These are phyloP conservation scores for Saccharomycopsis fermentans DNA, from an alignment of 805 yeast genomes.

Conservation along the genomic window DNA sequence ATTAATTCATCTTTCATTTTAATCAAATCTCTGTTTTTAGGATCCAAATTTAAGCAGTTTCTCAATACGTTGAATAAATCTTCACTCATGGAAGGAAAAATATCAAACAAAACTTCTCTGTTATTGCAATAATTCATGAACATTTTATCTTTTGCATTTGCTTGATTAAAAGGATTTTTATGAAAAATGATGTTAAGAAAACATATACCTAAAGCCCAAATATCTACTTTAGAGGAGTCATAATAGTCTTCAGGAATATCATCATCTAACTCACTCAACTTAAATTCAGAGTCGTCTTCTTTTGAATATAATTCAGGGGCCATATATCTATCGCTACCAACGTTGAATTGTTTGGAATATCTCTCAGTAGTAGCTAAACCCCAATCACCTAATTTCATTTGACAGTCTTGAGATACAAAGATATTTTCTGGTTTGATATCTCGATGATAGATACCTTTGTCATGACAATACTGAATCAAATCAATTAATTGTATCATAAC, in stretches of 20 bases:
- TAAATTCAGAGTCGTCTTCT: slow-evolving; percentile 17
- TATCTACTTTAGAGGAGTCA: slow-evolving; percentile 73
- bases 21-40: slow-evolving; percentile 63
- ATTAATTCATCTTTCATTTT: slow-evolving; percentile 51
- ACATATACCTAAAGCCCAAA: slow-evolving; percentile 81
- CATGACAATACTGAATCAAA: slow-evolving; percentile 81
- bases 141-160: slow-evolving; percentile 40
- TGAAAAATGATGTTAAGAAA: slow-evolving; percentile 82
- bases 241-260: slow-evolving; percentile 29
- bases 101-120: slow-evolving; percentile 84
- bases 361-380: slow-evolving; percentile 81
- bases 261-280: slow-evolving; percentile 19
- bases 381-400: slow-evolving; percentile 75
- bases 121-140: slow-evolving; percentile 35
- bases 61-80: slow-evolving; percentile 82
- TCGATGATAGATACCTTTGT: slow-evolving; percentile 80
- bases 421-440: slow-evolving; percentile 86
- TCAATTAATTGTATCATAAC: slow-evolving; percentile 74
- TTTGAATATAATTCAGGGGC: slow-evolving; percentile 75
- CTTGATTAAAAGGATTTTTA: slow-evolving; percentile 78
- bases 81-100: slow-evolving; percentile 78
- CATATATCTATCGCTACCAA: slow-evolving; percentile 83
- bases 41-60: slow-evolving; percentile 72
- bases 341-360: slow-evolving; percentile 69
- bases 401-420: slow-evolving; percentile 59